phyloP scores from a whole-genome alignment of 352 stramenopile species.

The Globisporangium yorkense region DNA sequence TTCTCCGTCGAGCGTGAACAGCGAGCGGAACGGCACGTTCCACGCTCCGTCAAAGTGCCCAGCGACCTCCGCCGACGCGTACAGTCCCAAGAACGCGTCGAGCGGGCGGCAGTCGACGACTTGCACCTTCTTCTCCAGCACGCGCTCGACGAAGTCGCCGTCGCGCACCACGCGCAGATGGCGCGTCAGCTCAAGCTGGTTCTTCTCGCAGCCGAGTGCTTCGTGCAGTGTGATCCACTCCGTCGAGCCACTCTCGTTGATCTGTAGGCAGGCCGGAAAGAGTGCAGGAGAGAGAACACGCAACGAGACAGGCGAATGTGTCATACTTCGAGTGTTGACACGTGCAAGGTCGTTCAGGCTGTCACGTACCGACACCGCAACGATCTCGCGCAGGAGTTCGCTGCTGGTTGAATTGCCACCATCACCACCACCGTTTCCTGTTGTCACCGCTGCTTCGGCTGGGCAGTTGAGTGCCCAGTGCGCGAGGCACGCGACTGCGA shows the following conservation, averaged over 20 bases:
- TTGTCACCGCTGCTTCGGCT: not conserved
- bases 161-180: constrained; percentile 19
- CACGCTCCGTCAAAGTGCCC: constrained; percentile 46
- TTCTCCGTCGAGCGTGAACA: constrained; percentile 31
- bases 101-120: constrained; percentile 48
- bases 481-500: constrained; percentile 45
- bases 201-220: constrained; percentile 34
- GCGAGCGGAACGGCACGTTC: constrained; percentile 44
- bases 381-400: constrained; percentile 12
- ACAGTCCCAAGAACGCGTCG: constrained; percentile 44
- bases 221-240: constrained; percentile 33
- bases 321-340: no score
- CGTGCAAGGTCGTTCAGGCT: not conserved
- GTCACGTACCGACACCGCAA: constrained; percentile 15
- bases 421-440: not conserved
- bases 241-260: constrained; percentile 18
- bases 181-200: constrained; percentile 19
- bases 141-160: constrained; percentile 20
- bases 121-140: constrained; percentile 29
- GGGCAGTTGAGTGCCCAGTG: constrained; percentile 35
- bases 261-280: constrained; percentile 2
- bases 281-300: not conserved
- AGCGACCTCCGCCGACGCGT: constrained; percentile 26
- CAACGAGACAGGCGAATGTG: not conserved
- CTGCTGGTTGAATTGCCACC: not conserved